Evolutionary conservation across 805 yeast genomes (phyloP).

Genomic region (Debaryomyces tyrocola): DNA sequence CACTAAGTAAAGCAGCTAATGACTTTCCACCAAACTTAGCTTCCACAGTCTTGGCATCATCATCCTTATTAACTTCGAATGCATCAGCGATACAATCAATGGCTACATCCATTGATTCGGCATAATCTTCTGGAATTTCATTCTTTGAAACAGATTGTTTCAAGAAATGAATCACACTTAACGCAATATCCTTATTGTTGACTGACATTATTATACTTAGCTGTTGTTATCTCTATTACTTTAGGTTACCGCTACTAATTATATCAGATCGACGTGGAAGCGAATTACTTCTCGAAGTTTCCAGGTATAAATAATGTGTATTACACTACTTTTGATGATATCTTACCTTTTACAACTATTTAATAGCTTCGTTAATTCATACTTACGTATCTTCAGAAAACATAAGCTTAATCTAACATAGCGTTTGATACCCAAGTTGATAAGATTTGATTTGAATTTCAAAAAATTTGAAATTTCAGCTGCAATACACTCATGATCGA

Average conservation of each 20-base stretch:
- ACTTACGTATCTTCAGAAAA: conserved; percentile 1
- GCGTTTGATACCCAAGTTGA: conserved; percentile 36
- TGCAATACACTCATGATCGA: conserved; percentile 62
- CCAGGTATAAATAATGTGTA: conserved; percentile 3
- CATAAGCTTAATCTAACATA: conserved; percentile 13
- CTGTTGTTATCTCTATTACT: not conserved
- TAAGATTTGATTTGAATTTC: conserved; percentile 46
- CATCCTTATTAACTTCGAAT: conserved; percentile 62
- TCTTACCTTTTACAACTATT: not conserved
- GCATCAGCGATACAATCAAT: conserved; percentile 90
- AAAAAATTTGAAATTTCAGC: conserved; percentile 61
- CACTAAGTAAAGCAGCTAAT: conserved; percentile 45
- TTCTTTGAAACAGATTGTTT: conserved; percentile 58
- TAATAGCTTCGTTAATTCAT: conserved; percentile 2
- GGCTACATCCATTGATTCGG: conserved; percentile 91
- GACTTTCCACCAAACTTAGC: conserved; percentile 48
- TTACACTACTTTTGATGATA: conserved; percentile 1
- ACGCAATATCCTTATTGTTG: conserved; percentile 65
- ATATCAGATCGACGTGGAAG: not conserved
- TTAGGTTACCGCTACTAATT: not conserved
- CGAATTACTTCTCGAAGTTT: conserved; percentile 5
- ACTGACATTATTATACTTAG: conserved; percentile 24
- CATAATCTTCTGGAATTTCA: conserved; percentile 71
- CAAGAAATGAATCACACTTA: conserved; percentile 73
- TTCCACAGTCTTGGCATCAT: conserved; percentile 32